These are phyloP conservation scores for Colletotrichum sp. DNA, from an alignment of 2,329 filamentous ascomycete genomes.

Conservation along the genomic window DNA sequence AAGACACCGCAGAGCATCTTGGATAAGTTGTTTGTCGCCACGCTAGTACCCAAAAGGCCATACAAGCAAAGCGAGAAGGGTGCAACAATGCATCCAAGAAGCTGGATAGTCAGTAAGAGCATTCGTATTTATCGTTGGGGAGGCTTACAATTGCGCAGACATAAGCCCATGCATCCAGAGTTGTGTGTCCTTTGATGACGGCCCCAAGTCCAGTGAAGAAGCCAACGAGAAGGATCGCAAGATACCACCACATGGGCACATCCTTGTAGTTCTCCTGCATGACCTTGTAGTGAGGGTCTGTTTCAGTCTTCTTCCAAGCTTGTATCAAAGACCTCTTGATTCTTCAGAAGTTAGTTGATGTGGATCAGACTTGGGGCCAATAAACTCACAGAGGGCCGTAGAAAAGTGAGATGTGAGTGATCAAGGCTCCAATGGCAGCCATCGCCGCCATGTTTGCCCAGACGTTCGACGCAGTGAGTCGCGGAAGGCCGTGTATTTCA, in stretches of 20 bases:
- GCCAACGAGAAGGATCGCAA: conserved; percentile 34
- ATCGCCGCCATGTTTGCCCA: conserved; percentile 50
- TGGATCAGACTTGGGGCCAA: fast-evolving
- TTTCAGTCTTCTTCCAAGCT: conserved; percentile 28
- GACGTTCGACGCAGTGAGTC: conserved; percentile 41
- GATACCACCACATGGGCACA: conserved; percentile 48
- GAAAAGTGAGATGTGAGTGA: conserved; percentile 43
- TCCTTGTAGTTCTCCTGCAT: conserved; percentile 45
- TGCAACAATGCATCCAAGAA: conserved; percentile 15
- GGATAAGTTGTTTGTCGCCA: conserved; percentile 33
- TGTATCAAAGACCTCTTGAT: conserved; percentile 20
- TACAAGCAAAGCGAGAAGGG: conserved; percentile 19
- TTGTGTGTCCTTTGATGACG: conserved; percentile 31
- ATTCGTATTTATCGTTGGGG: too few relatives aligned
- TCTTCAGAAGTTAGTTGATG: background rate
- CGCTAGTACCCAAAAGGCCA: conserved; percentile 10
- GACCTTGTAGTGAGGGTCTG: conserved; percentile 46
- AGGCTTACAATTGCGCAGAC: conserved; percentile 12
- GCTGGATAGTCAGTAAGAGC: background rate
- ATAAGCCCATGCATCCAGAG: conserved; percentile 16
- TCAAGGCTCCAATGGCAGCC: conserved; percentile 39
- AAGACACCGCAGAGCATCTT: conserved; percentile 56
- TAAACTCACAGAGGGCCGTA: conserved; percentile 7
- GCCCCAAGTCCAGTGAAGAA: conserved; percentile 40
- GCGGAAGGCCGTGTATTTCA: conserved; percentile 39